Base-by-base conservation (phyloP, 805 yeast genomes). In the Pichia kluyveri region DNA sequence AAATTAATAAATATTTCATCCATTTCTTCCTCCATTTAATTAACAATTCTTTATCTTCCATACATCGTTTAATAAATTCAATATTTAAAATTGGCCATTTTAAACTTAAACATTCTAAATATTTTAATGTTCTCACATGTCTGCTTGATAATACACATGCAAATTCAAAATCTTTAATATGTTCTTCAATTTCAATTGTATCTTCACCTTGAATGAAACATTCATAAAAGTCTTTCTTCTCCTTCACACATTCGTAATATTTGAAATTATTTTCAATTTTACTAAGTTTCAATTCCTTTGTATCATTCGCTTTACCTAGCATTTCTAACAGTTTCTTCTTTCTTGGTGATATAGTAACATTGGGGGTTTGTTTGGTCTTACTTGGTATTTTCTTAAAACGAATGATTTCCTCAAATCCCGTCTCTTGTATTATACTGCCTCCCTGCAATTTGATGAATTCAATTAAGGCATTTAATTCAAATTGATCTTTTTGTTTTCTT, bases 81-180 rank as follows among this genome's bases (percentile, higher is more conserved):
- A 75, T 73, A 3, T 86, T 80, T 31, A 89, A 58, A 18, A 85
- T 74, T 2, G 97, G 97, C 96, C 96, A 88, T 3, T 91, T 90
- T 41, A 88, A 59, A 0, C 91, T 86, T 17, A 88, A 61, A 2
- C 83, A 79, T 57, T 86, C 93, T 10, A 89, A 60, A 60, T 83
- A 89, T 58, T 88, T 89, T 9, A 81, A 72, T 43, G 89, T 86
- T 37, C 96, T 68, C 18, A 77, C 70, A 48, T 75, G 73, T 31
- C 70, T 71, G 38, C 72, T 73, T 0, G 91, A 73, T 1, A 89
- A 64, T 34, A 86, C 68, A 1, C 90, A 90, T 1, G 75, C 87
- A 65, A 88, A 86, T 32, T 56, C 68, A 51, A 61, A 70, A 1
- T 43, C 39, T 10, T 32, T n/a, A 26, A 53, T 37, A 15, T 23